Base-by-base conservation (phyloP, 306 rosid species). In the Begonia fuchsioides region DNA sequence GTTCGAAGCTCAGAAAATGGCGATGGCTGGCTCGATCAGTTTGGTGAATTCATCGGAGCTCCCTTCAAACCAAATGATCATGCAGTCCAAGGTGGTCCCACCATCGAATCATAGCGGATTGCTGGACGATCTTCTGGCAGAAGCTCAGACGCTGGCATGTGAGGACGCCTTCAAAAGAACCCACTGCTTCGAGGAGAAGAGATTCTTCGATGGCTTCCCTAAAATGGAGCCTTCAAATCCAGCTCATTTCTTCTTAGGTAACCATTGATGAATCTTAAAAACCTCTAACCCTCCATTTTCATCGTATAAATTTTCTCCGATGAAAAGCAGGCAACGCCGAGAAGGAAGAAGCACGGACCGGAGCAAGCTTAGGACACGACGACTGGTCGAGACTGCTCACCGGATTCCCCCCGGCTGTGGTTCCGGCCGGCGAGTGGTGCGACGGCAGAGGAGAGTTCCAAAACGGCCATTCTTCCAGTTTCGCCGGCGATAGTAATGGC, bases 51-150 rank as follows among this genome's bases (percentile, higher is more conserved):
- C 76, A 20, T 45, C 76, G 17, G 95, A 85, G 71, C 74, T 72
- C 65, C 79, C 85, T 76, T 75, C 94, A 67, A 75, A 39, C 73
- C 95, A 76, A 56, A 72, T 57, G 18, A 64, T 59, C 38, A 52
- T 44, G 13, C 66, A 72, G 43, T 9, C 56, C 50, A 70, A 64
- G 7, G 35, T 69, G 38, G 62, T 56, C 38, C 68, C 68, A 8
- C 51, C 64, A 13, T 32, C 67, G 11, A 54, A 53, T 47, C 69
- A 62, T 3, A 19, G 43, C 15, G 81, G 71, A 13, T 17, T 76
- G 19, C 60, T 79, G 35, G 93, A 79, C 10, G 82, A 79, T 60
- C 43, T 88, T 49, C 59, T 83, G 47, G 68, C 66, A 26, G 87
- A 90, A 56, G 76, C 82, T 49, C 80, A 75, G 6, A 60, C 68